Conservation (phyloP, 768 basidiomycete species). For the Boletales sp. region DNA sequence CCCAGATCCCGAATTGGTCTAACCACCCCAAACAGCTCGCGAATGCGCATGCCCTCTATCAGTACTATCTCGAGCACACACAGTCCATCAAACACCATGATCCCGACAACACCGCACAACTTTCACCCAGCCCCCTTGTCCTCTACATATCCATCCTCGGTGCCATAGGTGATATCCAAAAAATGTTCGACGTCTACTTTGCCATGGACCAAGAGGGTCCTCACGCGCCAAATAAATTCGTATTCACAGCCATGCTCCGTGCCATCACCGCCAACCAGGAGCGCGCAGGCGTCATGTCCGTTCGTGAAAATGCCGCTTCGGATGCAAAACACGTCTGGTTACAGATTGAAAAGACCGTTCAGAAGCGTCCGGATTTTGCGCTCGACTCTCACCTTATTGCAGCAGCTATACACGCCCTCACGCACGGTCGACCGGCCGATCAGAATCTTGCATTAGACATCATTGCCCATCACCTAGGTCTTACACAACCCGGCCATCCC, state of each 20-base stretch:
- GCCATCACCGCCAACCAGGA: constrained; percentile 33
- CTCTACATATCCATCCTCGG: constrained; percentile 68
- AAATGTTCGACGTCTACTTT: constrained; percentile 75
- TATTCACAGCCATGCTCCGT: constrained; percentile 67
- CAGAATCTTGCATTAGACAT: constrained; percentile 67
- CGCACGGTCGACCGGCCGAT: constrained; percentile 54
- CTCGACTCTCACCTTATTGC: constrained; percentile 55
- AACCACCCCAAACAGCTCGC: constrained; percentile 56
- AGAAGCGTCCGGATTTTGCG: constrained; percentile 41
- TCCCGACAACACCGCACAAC: constrained; percentile 44
- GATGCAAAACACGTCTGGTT: constrained; percentile 74
- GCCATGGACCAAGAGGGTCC: constrained; percentile 61
- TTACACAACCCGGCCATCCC: constrained; percentile 45
- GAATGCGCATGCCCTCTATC: constrained; percentile 59
- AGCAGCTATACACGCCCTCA: constrained; percentile 51
- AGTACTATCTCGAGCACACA: constrained; percentile 50
- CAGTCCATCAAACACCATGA: constrained; percentile 47
- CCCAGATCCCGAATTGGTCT: constrained; percentile 60
- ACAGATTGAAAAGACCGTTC: constrained; percentile 52
- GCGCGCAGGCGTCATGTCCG: constrained; percentile 19
- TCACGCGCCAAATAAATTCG: constrained; percentile 53
- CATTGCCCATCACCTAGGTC: constrained; percentile 58
- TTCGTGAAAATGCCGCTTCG: constrained; percentile 44
- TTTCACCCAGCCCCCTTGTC: constrained; percentile 44
- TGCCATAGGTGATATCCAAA: constrained; percentile 54